Evolutionary conservation across 139 green algal species (phyloP), one percentile per base, ranked within the genome.

Genomic region (Coelastrella sp.): DNA sequence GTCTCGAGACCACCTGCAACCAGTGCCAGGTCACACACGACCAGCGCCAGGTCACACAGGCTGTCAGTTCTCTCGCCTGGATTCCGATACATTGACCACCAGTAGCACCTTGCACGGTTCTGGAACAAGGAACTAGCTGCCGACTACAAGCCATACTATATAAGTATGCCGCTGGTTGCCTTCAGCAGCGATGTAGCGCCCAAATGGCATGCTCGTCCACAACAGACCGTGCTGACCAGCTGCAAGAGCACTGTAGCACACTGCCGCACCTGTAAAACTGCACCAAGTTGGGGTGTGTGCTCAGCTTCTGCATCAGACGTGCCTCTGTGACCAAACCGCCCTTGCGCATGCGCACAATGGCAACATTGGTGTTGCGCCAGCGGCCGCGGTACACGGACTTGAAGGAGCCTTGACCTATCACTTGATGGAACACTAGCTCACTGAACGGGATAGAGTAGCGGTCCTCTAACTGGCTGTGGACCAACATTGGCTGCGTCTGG

Each of bases 281-380:
- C 73, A 93, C 90, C 22, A 95, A 66, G 75, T 95, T 95, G 17
- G 93, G 93, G 74, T 96, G 94, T 19, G 85, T 93, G 74, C 91
- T 88, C 5, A 96, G 91, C 75, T 80, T 75, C 87, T 95, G 94
- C 87, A 94, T 91, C 60, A 96, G 65, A 5, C 94, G 86, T 17
- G 94, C 94, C 86, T 96, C 94, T 4, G 87, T 91, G 22, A 94
- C 89, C 23, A 93, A 76, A 20, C 94, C 94, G 14, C 94, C 94
- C 58, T 90, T 94, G 61, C 89, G 89, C 94, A 96, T 96, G 57
- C 87, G 57, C 54, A 94, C 86, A 73, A 96, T 94, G 2, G 94
- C 94, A 23, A 96, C 94, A n/a, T 80, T 73, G 1, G 86, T 92
- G 80, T 90, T 93, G 64, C 85, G 76, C 94, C 93, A 95, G 7